These are phyloP conservation scores for Phtheirospermum japonicum DNA, from an alignment of 257 asterid species.

Conservation along the genomic window DNA sequence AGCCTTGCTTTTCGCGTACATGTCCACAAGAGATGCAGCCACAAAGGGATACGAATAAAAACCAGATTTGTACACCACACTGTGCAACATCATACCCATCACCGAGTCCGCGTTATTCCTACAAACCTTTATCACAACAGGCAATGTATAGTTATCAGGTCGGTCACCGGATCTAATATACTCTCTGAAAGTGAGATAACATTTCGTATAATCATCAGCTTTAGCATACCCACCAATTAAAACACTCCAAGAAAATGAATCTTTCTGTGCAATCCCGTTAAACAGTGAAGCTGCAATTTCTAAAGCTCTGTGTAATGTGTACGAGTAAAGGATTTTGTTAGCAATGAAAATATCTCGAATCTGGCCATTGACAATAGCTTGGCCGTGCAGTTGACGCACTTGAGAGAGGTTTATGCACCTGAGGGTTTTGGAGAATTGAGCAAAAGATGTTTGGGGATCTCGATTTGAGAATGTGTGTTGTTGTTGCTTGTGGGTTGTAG, in stretches of 20 bases:
- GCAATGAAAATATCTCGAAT: slow-evolving; percentile 29
- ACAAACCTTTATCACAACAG: slow-evolving; percentile 49
- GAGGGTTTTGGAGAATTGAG: slow-evolving; percentile 18
- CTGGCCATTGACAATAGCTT: slow-evolving; percentile 35
- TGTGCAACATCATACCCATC: slow-evolving; percentile 49
- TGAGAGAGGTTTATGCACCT: slow-evolving; percentile 31
- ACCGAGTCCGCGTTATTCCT: slow-evolving; percentile 35
- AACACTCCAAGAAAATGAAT: slow-evolving; percentile 58
- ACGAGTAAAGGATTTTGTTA: slow-evolving; percentile 42
- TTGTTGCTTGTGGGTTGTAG: slow-evolving; percentile 20
- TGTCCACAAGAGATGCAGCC: slow-evolving; percentile 49
- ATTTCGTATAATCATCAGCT: slow-evolving; percentile 35
- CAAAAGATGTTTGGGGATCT: slow-evolving; percentile 14
- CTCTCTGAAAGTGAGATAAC: slow-evolving; percentile 47
- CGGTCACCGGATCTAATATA: slow-evolving; percentile 44
- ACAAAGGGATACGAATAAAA: slow-evolving; percentile 35
- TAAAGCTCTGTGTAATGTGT: slow-evolving; percentile 34
- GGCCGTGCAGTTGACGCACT: slow-evolving; percentile 44
- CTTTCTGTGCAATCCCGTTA: slow-evolving; percentile 31
- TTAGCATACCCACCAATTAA: slow-evolving; percentile 57
- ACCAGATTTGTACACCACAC: slow-evolving; percentile 40
- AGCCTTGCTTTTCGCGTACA: slow-evolving; percentile 49
- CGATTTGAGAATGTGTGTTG: slow-evolving; percentile 15
- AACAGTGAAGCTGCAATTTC: slow-evolving; percentile 42
- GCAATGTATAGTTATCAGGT: slow-evolving; percentile 50